Base-by-base conservation (phyloP, 1,139 yeast genomes). In the Saccharomycopsis phalli region DNA sequence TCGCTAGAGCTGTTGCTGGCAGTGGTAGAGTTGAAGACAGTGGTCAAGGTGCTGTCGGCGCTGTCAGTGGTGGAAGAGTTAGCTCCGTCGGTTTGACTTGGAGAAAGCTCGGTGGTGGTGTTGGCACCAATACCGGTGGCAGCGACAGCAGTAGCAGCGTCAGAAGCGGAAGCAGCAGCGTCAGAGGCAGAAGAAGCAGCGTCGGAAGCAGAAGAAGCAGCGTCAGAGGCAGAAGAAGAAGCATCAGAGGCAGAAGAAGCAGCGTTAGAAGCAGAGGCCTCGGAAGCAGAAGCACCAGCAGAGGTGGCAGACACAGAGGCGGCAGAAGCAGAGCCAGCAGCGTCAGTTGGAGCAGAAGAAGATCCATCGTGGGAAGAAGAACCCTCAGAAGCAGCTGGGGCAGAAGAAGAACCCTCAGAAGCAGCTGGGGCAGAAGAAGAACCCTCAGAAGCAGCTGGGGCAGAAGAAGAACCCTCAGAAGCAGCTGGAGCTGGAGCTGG, bases 81-180 rank as follows among this genome's bases (percentile, higher is more conserved):
- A 14, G 19, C 36, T 20, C 10, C 37, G 16, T 22, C 28, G 16
- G 29, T 8, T 19, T 29, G 10, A 25, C 21, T 20, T 8, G 28
- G 17, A 7, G 35, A 37, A 17, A 10, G 14, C 19, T 17, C 13
- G 13, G 34, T 26, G 25, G 27, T 14, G 30, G 38, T 38, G 7
- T 20, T 22, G 21, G 34, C 3, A 20, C 35, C 18, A 10, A 29
- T 22, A 26, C 27, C 36, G 17, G 22, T 23, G 28, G 40, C 18
- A 28, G 36, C 28, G 25, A 35, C 37, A 32, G 34, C 30, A 13
- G 40, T 10, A 18, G 42, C 42, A 19, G 35, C 39, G n/a, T 34
- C 36, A 17, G 40, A 34, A 25, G 34, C 36, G 18, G 31, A 14
- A 14, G 36, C 27, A 33, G 22, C 22, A 22, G 34, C 25, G 25